Evolutionary conservation across 2,329 filamentous ascomycete species (phyloP).

Genomic region (Fusarium oligoseptatum): DNA sequence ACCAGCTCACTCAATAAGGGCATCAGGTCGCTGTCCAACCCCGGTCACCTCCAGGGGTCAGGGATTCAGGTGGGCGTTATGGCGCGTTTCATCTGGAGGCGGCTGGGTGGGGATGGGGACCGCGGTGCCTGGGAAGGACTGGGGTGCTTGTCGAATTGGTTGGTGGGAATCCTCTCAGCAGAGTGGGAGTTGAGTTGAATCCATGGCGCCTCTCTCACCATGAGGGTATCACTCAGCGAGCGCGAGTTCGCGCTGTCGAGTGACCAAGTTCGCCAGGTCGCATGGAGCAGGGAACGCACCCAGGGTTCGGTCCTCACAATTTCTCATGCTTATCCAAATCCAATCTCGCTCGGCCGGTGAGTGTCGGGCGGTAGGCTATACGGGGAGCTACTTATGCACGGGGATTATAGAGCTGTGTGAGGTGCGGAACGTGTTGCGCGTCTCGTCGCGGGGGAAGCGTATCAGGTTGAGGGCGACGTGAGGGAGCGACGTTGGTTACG

Average conservation of each 20-base stretch:
- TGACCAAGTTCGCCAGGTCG: slow-evolving; percentile 10
- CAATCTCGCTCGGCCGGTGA: slow-evolving; percentile 33
- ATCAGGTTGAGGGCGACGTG: slow-evolving; percentile 30
- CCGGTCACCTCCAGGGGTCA: slow-evolving; percentile 13
- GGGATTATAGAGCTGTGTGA: slow-evolving; percentile 21
- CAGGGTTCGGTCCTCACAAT: slow-evolving; percentile 14
- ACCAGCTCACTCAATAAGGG: slow-evolving; percentile 27
- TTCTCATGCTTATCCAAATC: not conserved
- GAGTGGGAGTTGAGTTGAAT: slow-evolving; percentile 5
- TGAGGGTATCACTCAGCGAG: slow-evolving; percentile 28
- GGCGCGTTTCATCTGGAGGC: slow-evolving; percentile 38
- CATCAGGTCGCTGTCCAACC: slow-evolving; percentile 18
- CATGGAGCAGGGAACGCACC: slow-evolving; percentile 20
- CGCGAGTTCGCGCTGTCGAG: slow-evolving; percentile 4
- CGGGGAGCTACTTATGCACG: slow-evolving; percentile 6
- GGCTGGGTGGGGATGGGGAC: slow-evolving; percentile 20
- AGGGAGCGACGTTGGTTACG: slow-evolving; percentile 17
- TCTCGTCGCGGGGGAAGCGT: slow-evolving; percentile 30
- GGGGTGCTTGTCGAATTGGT: slow-evolving; percentile 19
- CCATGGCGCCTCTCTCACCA: slow-evolving; percentile 22
- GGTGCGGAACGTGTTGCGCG: slow-evolving; percentile 14
- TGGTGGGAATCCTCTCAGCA: slow-evolving; percentile 18
- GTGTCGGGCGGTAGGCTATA: slow-evolving; percentile 8
- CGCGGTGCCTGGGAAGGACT: slow-evolving; percentile 4
- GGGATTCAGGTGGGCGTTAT: slow-evolving; percentile 36